A percentile compares a stretch with the other conserved stretches of the same genome.
Evolutionary conservation across 768 basidiomycete species (phyloP).

Genomic region (Tulasnella sp.): DNA sequence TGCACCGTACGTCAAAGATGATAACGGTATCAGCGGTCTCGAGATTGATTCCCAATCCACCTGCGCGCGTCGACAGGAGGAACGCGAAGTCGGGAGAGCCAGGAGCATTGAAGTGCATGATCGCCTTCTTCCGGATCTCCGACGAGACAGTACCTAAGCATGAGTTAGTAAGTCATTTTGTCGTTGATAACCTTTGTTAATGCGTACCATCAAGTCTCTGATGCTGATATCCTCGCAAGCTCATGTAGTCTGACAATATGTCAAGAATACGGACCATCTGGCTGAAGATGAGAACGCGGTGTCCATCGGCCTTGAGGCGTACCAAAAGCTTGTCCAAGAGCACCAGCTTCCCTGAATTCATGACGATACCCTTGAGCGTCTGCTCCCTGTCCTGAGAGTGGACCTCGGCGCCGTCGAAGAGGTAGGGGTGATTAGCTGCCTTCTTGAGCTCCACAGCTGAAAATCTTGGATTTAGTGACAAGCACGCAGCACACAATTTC

Average conservation of each 20-base stretch:
- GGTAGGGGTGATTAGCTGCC: constrained; percentile 93
- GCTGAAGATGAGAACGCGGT: constrained; percentile 96
- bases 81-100: constrained; percentile 95
- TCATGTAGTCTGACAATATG: constrained; percentile 96
- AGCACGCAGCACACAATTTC: not conserved
- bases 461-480: constrained; percentile 7
- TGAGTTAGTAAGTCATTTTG: not conserved
- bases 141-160: constrained; percentile 55
- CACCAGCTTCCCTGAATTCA: constrained; percentile 98
- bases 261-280: constrained; percentile 99
- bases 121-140: constrained; percentile 87
- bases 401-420: constrained; percentile 91
- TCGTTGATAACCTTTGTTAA: not conserved
- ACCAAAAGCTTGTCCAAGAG: constrained; percentile 92
- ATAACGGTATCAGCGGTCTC: constrained; percentile 99
- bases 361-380: constrained; percentile 87
- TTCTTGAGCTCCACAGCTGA: constrained; percentile 98
- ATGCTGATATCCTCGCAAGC: constrained; percentile 76
- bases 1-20: constrained; percentile 82
- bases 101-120: constrained; percentile 92
- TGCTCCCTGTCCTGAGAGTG: constrained; percentile 58
- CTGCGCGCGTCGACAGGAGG: constrained; percentile 90
- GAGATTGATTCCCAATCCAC: constrained; percentile 95
- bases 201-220: constrained; percentile 83
- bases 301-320: constrained; percentile 80